Base-by-base conservation (phyloP, 495 filamentous ascomycete species). In the Rusavskia elegans region DNA sequence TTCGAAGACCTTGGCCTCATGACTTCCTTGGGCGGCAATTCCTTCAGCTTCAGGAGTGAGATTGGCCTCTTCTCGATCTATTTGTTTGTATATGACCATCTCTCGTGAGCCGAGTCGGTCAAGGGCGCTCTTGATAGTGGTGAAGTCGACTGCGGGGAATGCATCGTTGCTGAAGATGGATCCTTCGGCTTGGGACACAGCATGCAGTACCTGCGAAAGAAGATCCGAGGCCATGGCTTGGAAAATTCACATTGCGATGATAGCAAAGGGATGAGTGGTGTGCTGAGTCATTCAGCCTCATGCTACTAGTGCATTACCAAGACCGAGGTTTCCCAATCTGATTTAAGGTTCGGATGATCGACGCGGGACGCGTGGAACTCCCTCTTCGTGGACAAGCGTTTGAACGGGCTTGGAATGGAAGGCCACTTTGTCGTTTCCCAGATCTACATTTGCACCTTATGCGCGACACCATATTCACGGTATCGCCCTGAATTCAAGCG, bases 1-100 rank as follows among this genome's bases (percentile, higher is more conserved):
- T 54, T 89, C 80, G 67, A 94, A 98, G 48, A 98, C 89, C 59
- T 87, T 88, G 52, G 84, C 90, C 66, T 98, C 92, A 68, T 95
- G 90, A 59, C 85, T 92, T 48, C 92, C 90, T 69, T 94, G 81
- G 55, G 77, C 73, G 41, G 77, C 82, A 62, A 97, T 89, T 52
- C 74, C 70, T 55, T 85, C 75, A 8, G 79, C 90, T 63, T 97
- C 90, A 8, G 75, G 64, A 29, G 90, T 92, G 56, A 97, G 68
- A 20, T 80, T 62, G n/a, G 81, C 75, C 51, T 85, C 78, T 64
- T 96, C 89, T 51, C 75, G 69, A 51, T 95, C 88, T 25, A 83
- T 72, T 21, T 84, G 82, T 44, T 94, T 81, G 68, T 93, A 95
- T 52, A 72, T 67, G 55, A 96, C 72, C 89, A 98, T 95, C 27